These are phyloP conservation scores for Fomitopsis schrenkii DNA, from an alignment of 1,284 basidiomycete genomes.

Conservation along the genomic window DNA sequence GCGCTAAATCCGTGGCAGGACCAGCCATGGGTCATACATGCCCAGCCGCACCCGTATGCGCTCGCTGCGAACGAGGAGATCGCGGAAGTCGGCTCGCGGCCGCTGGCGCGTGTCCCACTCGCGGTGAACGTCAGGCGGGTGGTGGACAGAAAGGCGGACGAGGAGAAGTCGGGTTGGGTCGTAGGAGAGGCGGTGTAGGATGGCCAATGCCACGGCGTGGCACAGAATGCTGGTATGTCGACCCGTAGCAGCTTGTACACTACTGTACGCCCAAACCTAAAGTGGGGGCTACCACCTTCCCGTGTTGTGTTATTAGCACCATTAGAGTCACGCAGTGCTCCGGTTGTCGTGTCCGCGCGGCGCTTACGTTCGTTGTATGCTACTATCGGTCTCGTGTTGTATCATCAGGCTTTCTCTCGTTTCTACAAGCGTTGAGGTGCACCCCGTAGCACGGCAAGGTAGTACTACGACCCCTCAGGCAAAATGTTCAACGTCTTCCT, in stretches of 20 bases:
- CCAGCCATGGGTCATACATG: conserved; percentile 1
- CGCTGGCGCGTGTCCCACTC: neutral
- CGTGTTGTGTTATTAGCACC: neutral
- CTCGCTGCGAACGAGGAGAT: neutral
- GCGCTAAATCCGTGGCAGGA: neutral
- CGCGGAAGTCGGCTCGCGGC: neutral
- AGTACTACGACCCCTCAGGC: too few species aligned
- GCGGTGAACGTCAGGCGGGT: conserved; percentile 1
- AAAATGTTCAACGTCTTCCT: too few species aligned
- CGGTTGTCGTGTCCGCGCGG: too few species aligned
- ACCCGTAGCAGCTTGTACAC: too few species aligned
- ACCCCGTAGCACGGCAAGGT: too few species aligned
- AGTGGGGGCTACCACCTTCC: too few species aligned
- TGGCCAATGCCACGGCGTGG: neutral
- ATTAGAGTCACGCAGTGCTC: neutral
- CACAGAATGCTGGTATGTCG: neutral
- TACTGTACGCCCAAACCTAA: neutral
- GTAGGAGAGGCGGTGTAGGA: neutral
- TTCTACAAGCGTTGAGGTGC: too few species aligned
- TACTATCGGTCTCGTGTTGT: too few species aligned
- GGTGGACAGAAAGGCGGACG: neutral
- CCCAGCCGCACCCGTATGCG: neutral
- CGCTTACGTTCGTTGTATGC: too few species aligned
- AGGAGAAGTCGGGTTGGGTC: neutral
- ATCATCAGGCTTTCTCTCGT: too few species aligned